A percentile compares a stretch with the other conserved stretches of the same genome.
Conservation (phyloP, 208 protist species). For the Leishmania martiniquensis region DNA sequence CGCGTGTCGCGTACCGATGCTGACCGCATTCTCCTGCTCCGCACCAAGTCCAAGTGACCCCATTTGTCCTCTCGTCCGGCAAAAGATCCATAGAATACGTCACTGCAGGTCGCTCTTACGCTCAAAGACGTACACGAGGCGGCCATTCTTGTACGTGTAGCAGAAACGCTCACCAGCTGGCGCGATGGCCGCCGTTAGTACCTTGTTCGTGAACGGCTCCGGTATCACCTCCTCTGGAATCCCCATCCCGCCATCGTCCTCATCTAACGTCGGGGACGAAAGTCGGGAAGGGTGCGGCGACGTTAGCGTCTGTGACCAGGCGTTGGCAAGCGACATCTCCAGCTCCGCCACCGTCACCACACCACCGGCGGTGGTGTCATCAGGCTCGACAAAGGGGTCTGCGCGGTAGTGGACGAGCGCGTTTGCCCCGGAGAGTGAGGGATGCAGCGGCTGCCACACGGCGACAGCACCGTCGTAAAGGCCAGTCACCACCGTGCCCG, state of each 20-base stretch:
- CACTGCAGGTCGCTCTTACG: slow-evolving; percentile 28
- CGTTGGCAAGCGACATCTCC: slow-evolving; percentile 41
- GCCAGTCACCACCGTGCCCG: slow-evolving; percentile 79
- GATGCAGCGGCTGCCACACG: slow-evolving; percentile 84
- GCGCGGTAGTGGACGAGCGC: slow-evolving; percentile 70
- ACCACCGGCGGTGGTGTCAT: slow-evolving; percentile 17
- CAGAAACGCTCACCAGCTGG: slow-evolving; percentile 86
- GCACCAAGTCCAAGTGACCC: background rate
- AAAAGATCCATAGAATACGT: background rate
- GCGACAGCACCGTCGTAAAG: slow-evolving; percentile 85
- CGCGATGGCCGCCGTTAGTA: slow-evolving; percentile 69
- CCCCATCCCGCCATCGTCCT: slow-evolving; percentile 6
- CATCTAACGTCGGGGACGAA: background rate
- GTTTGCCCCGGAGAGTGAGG: slow-evolving; percentile 24
- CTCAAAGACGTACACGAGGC: slow-evolving; percentile 79
- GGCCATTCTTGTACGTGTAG: slow-evolving; percentile 75
- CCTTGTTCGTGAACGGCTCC: slow-evolving; percentile 80
- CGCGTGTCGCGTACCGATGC: background rate
- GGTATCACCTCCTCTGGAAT: slow-evolving; percentile 44
- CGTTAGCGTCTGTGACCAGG: slow-evolving; percentile 37
- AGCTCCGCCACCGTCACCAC: slow-evolving; percentile 55
- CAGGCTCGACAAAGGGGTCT: slow-evolving; percentile 49
- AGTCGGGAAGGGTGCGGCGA: slow-evolving; percentile 1
- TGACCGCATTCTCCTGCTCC: background rate
- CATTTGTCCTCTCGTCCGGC: background rate